phyloP scores from a whole-genome alignment of 805 yeast species.

The Yueomyces sp. region DNA sequence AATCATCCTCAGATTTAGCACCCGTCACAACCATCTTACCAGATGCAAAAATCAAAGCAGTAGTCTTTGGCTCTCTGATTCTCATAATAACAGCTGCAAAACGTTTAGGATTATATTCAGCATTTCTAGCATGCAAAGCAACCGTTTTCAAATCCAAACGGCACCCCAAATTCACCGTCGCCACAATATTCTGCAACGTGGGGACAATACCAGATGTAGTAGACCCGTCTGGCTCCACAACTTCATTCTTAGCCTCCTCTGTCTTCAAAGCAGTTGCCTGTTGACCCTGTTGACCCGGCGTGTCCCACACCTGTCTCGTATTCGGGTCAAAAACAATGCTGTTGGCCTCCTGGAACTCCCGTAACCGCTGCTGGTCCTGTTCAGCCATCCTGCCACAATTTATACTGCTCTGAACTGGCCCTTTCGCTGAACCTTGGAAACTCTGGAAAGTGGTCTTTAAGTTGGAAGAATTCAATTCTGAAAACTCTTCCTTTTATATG shows the following conservation, averaged over 20 bases:
- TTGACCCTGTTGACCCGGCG: constrained; percentile 8
- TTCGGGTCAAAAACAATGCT: constrained; percentile 24
- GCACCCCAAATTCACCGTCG: constrained; percentile 94
- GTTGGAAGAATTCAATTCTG: background rate
- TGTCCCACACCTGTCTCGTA: constrained; percentile 27
- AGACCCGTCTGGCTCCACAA: constrained; percentile 37
- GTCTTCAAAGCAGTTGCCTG: constrained; percentile 1
- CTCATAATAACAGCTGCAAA: constrained; percentile 99
- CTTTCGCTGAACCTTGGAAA: too few species aligned
- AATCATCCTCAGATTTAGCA: constrained; percentile 96
- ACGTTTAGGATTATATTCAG: constrained; percentile 96
- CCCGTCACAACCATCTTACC: constrained; percentile 99
- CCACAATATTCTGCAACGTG: constrained; percentile 85
- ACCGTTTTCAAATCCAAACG: constrained; percentile 91
- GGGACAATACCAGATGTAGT: constrained; percentile 94
- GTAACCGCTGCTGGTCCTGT: constrained; percentile 18
- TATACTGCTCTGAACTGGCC: background rate
- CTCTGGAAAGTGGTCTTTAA: background rate
- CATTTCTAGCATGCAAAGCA: constrained; percentile 97
- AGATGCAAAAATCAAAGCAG: constrained; percentile 93
- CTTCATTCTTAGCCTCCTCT: constrained; percentile 2
- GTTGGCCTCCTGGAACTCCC: constrained; percentile 24
- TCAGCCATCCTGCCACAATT: background rate
- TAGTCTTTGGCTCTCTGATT: constrained; percentile 96
- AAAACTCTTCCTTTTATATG: background rate